Base-by-base conservation (phyloP, 1,284 basidiomycete genomes). In the Fomitopsis schrenkii region DNA sequence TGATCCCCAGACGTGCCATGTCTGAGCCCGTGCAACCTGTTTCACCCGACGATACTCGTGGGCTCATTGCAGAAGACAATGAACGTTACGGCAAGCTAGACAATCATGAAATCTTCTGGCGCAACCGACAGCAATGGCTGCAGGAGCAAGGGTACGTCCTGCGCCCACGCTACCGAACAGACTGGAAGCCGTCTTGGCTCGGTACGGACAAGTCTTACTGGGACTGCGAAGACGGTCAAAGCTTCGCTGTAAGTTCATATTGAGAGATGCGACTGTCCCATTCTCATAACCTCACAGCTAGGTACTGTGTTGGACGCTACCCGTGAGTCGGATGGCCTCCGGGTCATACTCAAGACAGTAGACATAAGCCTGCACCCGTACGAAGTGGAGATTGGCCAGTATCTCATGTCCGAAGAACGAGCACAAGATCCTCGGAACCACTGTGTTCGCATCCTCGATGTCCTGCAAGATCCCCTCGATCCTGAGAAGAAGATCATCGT, bases 121-220 rank as follows among this genome's bases (percentile, higher is more conserved):
- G 61, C 5, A 65, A 68, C 36, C 67, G 59, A 10, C 67, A 70
- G n/a, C 42, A 17, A 9, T 64, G 62, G 53, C 59, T 73, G 4
- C 42, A 63, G 36, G 55, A 63, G 9, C 56, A 55, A 19, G 72
- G 72, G 0, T 74, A 72, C 44, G 59, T 64, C 60, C 63, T 74
- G 14, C 67, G 71, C 9, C 59, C 66, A 5, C 66, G 72, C 0
- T 73, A 70, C 54, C 57, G 56, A 17, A 65, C 65, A 4, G 69
- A 59, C 19, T 73, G 71, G 71, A 61, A 55, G 33, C 50, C 50
- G 28, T 52, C 48, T 3, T 52, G 48, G 48, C n/a, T n/a, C 5
- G 44, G n/a, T 19, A 19, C 44, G 19, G n/a, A 22, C 14, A 45
- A 22, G n/a, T 22, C 14, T n/a, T 45, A 19, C n/a, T 3, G 15